phyloP scores from a whole-genome alignment of 305 asterid genomes.

The Rubia balearica region DNA sequence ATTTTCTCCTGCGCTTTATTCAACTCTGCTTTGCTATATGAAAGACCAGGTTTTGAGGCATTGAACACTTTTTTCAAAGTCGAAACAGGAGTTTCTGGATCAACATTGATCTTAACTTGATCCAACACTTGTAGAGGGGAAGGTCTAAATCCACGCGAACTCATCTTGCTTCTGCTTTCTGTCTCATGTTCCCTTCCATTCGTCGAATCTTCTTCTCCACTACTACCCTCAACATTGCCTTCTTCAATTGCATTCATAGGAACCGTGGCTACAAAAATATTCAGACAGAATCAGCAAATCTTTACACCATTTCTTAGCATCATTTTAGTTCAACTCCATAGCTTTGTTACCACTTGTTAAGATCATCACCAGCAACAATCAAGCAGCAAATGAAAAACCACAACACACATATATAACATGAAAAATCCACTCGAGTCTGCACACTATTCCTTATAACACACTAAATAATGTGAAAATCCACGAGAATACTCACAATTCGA shows the following conservation, averaged over 20 bases:
- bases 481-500: neutral
- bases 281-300: neutral
- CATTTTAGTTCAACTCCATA: neutral
- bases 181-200: constrained; percentile 21
- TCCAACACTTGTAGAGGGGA: constrained; percentile 53
- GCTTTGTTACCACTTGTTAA: too few species aligned
- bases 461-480: neutral
- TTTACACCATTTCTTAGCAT: neutral
- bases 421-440: neutral
- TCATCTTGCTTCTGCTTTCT: neutral
- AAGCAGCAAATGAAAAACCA: neutral
- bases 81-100: constrained; percentile 61
- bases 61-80: constrained; percentile 45
- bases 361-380: neutral
- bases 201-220: constrained; percentile 22
- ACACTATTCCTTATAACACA: too few species aligned
- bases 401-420: too few species aligned
- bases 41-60: constrained; percentile 37
- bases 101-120: constrained; percentile 57
- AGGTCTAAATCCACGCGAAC: constrained; percentile 25
- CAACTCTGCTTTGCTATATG: constrained; percentile 62
- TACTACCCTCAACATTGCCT: constrained; percentile 33
- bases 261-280: constrained; percentile 26
- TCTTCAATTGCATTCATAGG: constrained; percentile 55
- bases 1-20: constrained; percentile 49